phyloP scores from a whole-genome alignment of 148 eudicot genomes.

The Vaccinium vitisidaea region DNA sequence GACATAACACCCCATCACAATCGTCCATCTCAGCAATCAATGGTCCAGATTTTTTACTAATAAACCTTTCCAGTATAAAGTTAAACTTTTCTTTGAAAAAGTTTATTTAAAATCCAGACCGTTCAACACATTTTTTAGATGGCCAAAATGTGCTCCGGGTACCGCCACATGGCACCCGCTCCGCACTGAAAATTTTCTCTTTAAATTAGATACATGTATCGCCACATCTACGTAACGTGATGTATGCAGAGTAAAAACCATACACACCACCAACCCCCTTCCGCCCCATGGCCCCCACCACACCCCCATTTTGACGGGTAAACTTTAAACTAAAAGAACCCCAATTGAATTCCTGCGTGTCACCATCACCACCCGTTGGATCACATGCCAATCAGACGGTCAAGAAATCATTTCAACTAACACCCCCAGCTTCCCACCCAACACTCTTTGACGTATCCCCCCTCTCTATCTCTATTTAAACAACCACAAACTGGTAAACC shows the following conservation, averaged over 20 bases:
- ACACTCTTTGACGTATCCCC: conserved; percentile 14
- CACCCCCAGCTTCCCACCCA: conserved; percentile 26
- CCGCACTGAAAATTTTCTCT: too few relatives aligned
- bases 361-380: neutral
- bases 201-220: neutral
- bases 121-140: too few relatives aligned
- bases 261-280: neutral
- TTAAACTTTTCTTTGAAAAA: too few relatives aligned
- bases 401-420: conserved; percentile 14
- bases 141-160: too few relatives aligned
- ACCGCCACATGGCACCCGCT: too few relatives aligned
- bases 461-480: conserved; percentile 16
- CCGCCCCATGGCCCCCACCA: neutral
- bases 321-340: neutral
- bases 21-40: too few relatives aligned
- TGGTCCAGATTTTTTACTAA: too few relatives aligned
- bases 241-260: neutral
- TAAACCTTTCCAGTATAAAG: too few relatives aligned
- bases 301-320: neutral
- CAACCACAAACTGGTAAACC: conserved; percentile 11
- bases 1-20: too few relatives aligned
- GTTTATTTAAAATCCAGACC: too few relatives aligned
- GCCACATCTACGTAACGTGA: neutral
- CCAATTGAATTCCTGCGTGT: conserved; percentile 10
- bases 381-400: conserved; percentile 16